Evolutionary conservation across 352 stramenopile genomes (phyloP).

Genomic region (Globisporangium acanthophoron): DNA sequence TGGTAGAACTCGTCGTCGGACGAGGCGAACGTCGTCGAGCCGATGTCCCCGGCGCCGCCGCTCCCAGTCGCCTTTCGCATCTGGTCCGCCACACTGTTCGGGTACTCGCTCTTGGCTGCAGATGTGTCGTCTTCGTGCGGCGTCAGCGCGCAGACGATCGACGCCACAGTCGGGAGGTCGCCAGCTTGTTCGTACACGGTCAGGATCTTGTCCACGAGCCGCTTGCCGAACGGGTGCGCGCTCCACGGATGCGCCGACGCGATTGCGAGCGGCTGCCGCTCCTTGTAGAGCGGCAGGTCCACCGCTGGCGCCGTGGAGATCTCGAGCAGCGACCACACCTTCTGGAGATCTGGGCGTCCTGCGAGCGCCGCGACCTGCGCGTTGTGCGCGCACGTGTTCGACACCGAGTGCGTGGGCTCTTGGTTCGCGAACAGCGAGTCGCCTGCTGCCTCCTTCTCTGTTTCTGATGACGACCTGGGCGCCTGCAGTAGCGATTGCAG

Average conservation of each 20-base stretch:
- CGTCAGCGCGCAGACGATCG: slow-evolving; percentile 70
- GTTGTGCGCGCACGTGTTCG: slow-evolving; percentile 57
- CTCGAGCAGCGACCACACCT: slow-evolving; percentile 78
- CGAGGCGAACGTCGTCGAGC: slow-evolving; percentile 6
- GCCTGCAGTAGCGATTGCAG: slow-evolving; percentile 31
- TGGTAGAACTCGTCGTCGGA: slow-evolving; percentile 17
- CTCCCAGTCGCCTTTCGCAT: background rate
- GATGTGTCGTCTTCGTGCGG: slow-evolving; percentile 18
- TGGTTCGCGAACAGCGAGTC: slow-evolving; percentile 2
- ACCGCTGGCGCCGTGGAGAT: slow-evolving; percentile 52
- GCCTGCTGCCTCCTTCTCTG: background rate
- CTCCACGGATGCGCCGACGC: slow-evolving; percentile 63
- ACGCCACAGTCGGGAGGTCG: slow-evolving; percentile 68
- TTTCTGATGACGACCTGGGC: background rate
- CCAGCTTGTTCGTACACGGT: slow-evolving; percentile 75
- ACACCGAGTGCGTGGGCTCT: slow-evolving; percentile 16
- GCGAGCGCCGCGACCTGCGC: slow-evolving; percentile 41
- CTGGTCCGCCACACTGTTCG: background rate
- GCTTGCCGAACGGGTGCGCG: slow-evolving; percentile 74
- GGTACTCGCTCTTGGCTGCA: slow-evolving; percentile 5
- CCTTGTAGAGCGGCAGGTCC: slow-evolving; percentile 41
- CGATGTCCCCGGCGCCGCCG: background rate
- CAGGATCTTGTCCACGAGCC: slow-evolving; percentile 70
- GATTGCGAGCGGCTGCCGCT: slow-evolving; percentile 15
- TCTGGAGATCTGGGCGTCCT: slow-evolving; percentile 61